These are phyloP conservation scores for Myriosclerotinia curreyana DNA, from an alignment of 2,329 filamentous ascomycete genomes.

Conservation along the genomic window DNA sequence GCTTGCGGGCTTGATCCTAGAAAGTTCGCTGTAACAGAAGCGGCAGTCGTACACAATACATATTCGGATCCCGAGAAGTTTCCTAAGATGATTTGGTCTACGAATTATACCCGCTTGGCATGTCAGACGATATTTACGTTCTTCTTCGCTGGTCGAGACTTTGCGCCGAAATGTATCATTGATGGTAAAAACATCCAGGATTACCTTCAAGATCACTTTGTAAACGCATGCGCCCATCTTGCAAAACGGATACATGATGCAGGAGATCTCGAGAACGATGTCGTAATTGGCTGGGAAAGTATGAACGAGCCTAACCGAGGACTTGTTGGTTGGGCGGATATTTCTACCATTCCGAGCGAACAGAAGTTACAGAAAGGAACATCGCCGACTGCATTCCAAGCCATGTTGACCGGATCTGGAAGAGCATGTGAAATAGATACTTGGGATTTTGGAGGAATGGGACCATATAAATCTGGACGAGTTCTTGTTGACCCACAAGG, in stretches of 20 bases:
- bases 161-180: slow-evolving; percentile 93
- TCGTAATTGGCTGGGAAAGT: slow-evolving; percentile 93
- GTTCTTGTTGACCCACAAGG: slow-evolving; percentile 85
- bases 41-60: slow-evolving; percentile 91
- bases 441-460: slow-evolving; percentile 91
- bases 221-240: slow-evolving; percentile 75
- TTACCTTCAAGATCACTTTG: slow-evolving; percentile 83
- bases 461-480: slow-evolving; percentile 84
- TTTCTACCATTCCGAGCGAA: slow-evolving; percentile 77
- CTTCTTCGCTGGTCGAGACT: slow-evolving; percentile 87
- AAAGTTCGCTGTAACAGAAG: slow-evolving; percentile 81
- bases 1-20: slow-evolving; percentile 87
- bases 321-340: slow-evolving; percentile 76
- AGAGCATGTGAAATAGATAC: slow-evolving; percentile 84
- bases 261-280: slow-evolving; percentile 79
- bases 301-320: slow-evolving; percentile 94
- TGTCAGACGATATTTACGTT: slow-evolving; percentile 90
- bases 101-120: slow-evolving; percentile 87
- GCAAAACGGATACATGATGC: slow-evolving; percentile 84
- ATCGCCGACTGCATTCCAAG: slow-evolving; percentile 90
- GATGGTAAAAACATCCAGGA: slow-evolving; percentile 96
- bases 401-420: slow-evolving; percentile 86
- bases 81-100: slow-evolving; percentile 99
- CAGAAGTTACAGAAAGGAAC: slow-evolving; percentile 92
- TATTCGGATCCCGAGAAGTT: slow-evolving; percentile 81